Base-by-base conservation (phyloP, 208 protist genomes). In the Porcisia deanei region DNA sequence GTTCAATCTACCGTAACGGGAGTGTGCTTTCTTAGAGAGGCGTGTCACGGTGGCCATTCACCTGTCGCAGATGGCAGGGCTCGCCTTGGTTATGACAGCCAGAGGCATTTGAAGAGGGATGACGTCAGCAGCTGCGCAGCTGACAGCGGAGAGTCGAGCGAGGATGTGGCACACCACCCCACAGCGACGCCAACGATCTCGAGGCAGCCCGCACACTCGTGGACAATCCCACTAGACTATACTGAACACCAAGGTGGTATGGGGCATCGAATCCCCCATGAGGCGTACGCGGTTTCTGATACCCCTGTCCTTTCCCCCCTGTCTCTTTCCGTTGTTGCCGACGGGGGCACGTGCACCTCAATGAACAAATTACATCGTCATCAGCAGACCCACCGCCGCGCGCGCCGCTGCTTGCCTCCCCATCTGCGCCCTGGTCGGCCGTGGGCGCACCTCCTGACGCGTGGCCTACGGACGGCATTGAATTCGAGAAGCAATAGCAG, bases 371-470 rank as follows among this genome's bases (percentile, higher is more conserved):
- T 18, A 20, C 59, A 47, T 22, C 71, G 34, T 45, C 49, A 64
- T 12, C 72, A 54, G 25, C 55, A 30, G 30, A 37, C 53, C 30
- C 67, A 49, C 22, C 39, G 59, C 9, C 14, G 59, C 4, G 37
- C 60, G 59, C 39, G 10, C 71, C 60, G 37, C 60, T 37, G 60
- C 60, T 37, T 65, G 2, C 77, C 77, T 3, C 77, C 77, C 20
- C 77, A 82, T 47, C 59, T 82, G 34, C 77, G 69, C 20, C 41
- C 49, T n/a, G 63, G 57, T 37, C 71, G 77, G 0, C 77, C 72
- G 45, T 54, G 77, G 10, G 77, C 77, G n/a, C 77, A 55, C 6
- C 45, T 74, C 10, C 72, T 82, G 30, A 82, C 77, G 9, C 77
- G 77, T 25, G 77, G 77, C 4, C 72, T 82, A 0, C 72, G 77